These are phyloP conservation scores for Polyporus tsugae DNA, from an alignment of 1,284 basidiomycete species.

Conservation along the genomic window DNA sequence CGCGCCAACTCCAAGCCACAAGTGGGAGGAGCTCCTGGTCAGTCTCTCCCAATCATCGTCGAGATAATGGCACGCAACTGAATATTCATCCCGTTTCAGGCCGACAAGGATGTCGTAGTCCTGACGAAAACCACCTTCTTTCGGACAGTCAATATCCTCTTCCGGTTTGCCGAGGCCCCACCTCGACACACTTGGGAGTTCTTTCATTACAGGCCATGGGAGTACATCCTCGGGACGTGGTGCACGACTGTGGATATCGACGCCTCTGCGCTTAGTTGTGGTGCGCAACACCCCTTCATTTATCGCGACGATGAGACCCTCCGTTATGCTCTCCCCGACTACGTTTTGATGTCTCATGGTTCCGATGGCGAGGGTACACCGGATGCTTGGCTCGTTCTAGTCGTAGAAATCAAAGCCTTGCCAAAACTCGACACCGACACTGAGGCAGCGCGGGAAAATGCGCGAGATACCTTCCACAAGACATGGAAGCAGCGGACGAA, in stretches of 20 bases:
- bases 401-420: not conserved
- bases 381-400: not conserved
- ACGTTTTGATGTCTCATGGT: not conserved
- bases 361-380: not conserved
- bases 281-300: conserved; percentile 1
- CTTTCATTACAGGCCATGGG: not conserved
- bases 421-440: not conserved
- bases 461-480: not conserved
- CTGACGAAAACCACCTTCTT: not conserved
- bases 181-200: not conserved
- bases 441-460: not conserved
- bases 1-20: too few relatives aligned
- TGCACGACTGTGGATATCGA: not conserved
- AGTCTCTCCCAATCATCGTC: not conserved
- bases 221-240: not conserved
- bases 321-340: not conserved
- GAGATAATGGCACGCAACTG: not conserved
- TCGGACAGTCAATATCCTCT: not conserved
- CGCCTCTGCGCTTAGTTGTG: not conserved
- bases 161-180: not conserved
- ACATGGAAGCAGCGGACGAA: not conserved
- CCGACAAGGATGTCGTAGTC: not conserved
- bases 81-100: not conserved
- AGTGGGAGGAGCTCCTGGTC: not conserved
- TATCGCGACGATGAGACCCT: not conserved